Base-by-base conservation (phyloP, 352 stramenopile species). In the Phytopythium oedochilum region DNA sequence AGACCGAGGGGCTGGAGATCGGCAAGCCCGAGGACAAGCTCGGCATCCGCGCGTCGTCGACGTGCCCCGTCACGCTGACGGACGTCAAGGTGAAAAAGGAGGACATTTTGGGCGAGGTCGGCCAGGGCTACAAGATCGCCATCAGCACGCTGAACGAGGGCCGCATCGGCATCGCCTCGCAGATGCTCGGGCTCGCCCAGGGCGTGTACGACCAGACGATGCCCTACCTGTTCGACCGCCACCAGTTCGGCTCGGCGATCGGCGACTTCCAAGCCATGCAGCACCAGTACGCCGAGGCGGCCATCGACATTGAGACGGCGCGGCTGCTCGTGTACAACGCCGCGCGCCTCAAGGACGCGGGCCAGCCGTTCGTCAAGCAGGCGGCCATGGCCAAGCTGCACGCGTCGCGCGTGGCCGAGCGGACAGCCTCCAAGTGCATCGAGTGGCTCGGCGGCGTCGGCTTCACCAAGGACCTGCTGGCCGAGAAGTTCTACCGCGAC, bases 401-500 rank as follows among this genome's bases (percentile, higher is more conserved):
- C 63, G 83, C 92, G 15, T 97, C 88, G 40, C 90, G 97, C 47
- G 90, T 98, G n/a, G 93, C 95, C 10, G 95, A 98, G 73, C 93
- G 88, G 64, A 95, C 91, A 2, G 95, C 95, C 18, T 98, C 88
- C 35, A 98, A 98, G 70, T 97, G 86, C 42, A 98, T 99, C 55
- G 94, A 99, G 71, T 91, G 89, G 81, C 70, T 98, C 10, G 96
- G 96, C 39, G 96, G 96, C 20, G 86, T 99, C 42, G 96, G 96
- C 18, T 98, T 98, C 62, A 98, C 91, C 15, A 96, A 97, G 71
- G 87, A 97, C 46, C 64, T 98, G 32, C 60, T 97, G 11, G 92
- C 89, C 0, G 96, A 99, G 63, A 98, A 98, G 63, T 98, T 98
- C 62, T 99, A 92, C 67, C 88, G 96, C 53, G 96, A 99, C 70